These are phyloP conservation scores for Leishmania aethiopica DNA, from an alignment of 208 protist species.

Conservation along the genomic window DNA sequence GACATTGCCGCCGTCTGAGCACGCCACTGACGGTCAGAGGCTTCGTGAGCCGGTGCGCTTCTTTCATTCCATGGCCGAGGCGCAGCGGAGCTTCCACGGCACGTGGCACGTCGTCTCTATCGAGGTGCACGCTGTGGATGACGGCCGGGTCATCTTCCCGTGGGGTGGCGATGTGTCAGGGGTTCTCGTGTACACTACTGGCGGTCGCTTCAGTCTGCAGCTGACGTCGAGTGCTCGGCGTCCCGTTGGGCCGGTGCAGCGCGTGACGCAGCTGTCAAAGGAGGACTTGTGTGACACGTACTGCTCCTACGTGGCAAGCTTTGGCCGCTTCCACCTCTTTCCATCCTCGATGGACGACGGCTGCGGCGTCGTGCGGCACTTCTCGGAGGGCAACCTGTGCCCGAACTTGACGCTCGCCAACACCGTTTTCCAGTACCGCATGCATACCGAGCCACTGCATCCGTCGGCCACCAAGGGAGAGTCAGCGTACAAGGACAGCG, in stretches of 20 bases:
- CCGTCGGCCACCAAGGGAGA: not conserved
- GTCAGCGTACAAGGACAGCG: not conserved
- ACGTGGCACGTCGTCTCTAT: slow-evolving; percentile 68
- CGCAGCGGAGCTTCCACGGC: slow-evolving; percentile 40
- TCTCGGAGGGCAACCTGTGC: slow-evolving; percentile 37
- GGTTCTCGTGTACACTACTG: slow-evolving; percentile 58
- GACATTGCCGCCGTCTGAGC: slow-evolving; percentile 21
- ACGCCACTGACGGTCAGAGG: slow-evolving; percentile 4
- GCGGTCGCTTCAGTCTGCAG: slow-evolving; percentile 66
- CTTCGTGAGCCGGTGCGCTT: slow-evolving; percentile 27
- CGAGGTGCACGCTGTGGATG: slow-evolving; percentile 52
- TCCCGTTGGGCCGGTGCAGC: slow-evolving; percentile 24
- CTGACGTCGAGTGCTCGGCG: slow-evolving; percentile 39
- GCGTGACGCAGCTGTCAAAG: slow-evolving; percentile 32
- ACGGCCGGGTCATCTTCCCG: slow-evolving; percentile 77
- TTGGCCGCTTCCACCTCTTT: slow-evolving; percentile 52
- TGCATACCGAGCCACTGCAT: slow-evolving; percentile 16
- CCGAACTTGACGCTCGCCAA: slow-evolving; percentile 29
- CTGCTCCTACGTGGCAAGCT: slow-evolving; percentile 65
- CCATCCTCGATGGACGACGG: slow-evolving; percentile 28
- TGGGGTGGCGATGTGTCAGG: slow-evolving; percentile 81
- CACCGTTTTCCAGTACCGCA: slow-evolving; percentile 30
- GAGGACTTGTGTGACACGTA: slow-evolving; percentile 71
- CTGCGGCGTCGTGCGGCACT: slow-evolving; percentile 25
- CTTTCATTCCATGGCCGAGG: slow-evolving; percentile 13